A percentile compares a stretch with the other conserved stretches of the same genome.
Evolutionary conservation across 2,329 filamentous ascomycete species (phyloP).

Genomic region (Camillea tinctor): DNA sequence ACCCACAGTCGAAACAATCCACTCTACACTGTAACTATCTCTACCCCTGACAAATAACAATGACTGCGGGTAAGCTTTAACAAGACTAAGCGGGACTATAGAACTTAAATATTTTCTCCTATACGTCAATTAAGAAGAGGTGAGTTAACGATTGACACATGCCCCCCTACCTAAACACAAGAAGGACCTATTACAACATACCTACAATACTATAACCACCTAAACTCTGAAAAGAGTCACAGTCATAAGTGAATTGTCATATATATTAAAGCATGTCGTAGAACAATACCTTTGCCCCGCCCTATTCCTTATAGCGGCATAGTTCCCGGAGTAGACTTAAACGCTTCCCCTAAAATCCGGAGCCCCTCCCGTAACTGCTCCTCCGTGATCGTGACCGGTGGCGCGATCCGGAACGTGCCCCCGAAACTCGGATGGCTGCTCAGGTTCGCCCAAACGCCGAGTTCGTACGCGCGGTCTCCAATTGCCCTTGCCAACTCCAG

Average conservation of each 20-base stretch:
- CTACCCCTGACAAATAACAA: neutral
- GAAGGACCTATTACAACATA: too few relatives aligned
- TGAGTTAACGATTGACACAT: too few relatives aligned
- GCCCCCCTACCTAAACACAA: too few relatives aligned
- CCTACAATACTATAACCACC: too few relatives aligned
- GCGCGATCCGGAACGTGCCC: conserved; percentile 58
- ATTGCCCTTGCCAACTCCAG: conserved; percentile 48
- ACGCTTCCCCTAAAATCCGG: conserved; percentile 55
- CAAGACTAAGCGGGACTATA: neutral
- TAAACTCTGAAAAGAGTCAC: too few relatives aligned
- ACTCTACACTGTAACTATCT: neutral
- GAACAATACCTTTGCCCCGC: too few relatives aligned
- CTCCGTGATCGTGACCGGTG: conserved; percentile 56
- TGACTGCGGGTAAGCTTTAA: neutral
- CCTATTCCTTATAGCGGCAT: conserved; percentile 23
- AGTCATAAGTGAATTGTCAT: too few relatives aligned
- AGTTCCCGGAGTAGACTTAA: conserved; percentile 37
- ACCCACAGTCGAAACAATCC: neutral
- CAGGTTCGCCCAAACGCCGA: conserved; percentile 58
- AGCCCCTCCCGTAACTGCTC: conserved; percentile 51
- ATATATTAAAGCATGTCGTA: too few relatives aligned
- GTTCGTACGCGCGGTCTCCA: conserved; percentile 45
- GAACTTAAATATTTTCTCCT: conserved; percentile 11
- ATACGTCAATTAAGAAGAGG: too few relatives aligned
- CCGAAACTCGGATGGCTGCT: conserved; percentile 53